Evolutionary conservation across 1,284 basidiomycete species (phyloP), one percentile per base, ranked within the genome.

Genomic region (Thecaphora thlaspeos): DNA sequence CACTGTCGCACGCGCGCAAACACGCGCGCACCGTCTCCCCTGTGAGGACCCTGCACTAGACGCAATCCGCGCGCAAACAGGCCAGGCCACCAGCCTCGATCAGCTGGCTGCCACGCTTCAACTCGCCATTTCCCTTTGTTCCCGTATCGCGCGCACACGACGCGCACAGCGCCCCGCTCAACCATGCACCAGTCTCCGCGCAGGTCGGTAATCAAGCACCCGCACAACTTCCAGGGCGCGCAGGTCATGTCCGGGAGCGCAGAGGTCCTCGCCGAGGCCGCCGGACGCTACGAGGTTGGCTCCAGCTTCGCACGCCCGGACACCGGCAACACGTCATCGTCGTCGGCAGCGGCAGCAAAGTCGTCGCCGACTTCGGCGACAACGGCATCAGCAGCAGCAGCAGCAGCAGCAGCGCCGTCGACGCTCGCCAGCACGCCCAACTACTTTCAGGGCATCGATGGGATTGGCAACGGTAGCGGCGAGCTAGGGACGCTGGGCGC

Each of bases 171-270:
- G 10, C 32, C 17, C 32, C 17, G 32, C 32, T 34, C 24, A 44
- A 48, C 21, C 47, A 65, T 65, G 61, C 61, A 65, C 21, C 65
- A 56, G 49, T 68, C 65, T 36, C 65, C 68, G 2, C 58, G 70
- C 52, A 44, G 68, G 14, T 73, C 70, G 41, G 55, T 71, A 45
- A 73, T 73, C 55, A 63, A 62, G 41, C 70, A 73, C 37, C 70
- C 70, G 28, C 70, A 73, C 43, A 61, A 71, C 39, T 73, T 71
- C 37, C 56, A 68, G 12, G 70, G 70, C 32, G 70, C 70, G 22
- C 68, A 66, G 42, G 51, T 65, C 54, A 54, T 65, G 58, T 54
- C 62, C 22, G 43, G 48, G 26, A 61, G 46, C 32, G 55, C 66
- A 37, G 60, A 69, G 17, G 48, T 58, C n/a, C 52, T 68, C n/a